Evolutionary conservation across 2,329 filamentous ascomycete genomes (phyloP), one percentile per base, ranked within the genome.

Genomic region (Colletotrichum agaves): DNA sequence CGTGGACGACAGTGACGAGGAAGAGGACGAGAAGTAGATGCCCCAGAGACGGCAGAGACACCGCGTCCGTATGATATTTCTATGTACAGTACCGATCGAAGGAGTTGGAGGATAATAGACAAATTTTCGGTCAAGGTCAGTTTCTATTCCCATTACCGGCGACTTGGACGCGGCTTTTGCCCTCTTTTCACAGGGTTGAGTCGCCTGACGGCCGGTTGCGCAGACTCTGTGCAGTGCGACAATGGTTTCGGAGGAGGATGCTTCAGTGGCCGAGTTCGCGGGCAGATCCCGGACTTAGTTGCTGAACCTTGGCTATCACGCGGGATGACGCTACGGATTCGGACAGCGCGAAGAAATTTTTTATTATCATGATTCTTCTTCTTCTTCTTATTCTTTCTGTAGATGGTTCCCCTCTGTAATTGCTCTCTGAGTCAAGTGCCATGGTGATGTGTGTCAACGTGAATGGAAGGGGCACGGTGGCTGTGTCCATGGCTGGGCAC

Each of bases 1-100:
- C 64, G 93, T 98, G 75, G 94, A 97, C 78, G 91, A 93, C 52
- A 93, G 94, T 0, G 93, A 96, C 49, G 93, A 94, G 21, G 91
- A 93, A 11, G 91, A 91, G 23, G 90, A 91, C 39, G 87, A 90
- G 17, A 81, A 82, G 39, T 71, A 71, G 63, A 65, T 31, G 61
- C 27, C 23, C 37, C 19, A 46, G 27, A 58, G 63, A 31, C 31
- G 41, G 39, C 65, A 53, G 47, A 55, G 47, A 44, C 47, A 66
- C 37, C 23, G 17, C 55, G 58, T 67, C 60, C 44, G 63, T 49
- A 63, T 57, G 52, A 62, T 47, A 56, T 63, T 19, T 57, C 52
- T 46, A 57, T 60, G 61, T 69, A 70, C 61, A 69, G 64, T 69
- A 69, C 43, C 31, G 63, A 62, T 61, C 43, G 52, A 60, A 60